These are phyloP conservation scores for Pyrrhoderma lamaoense DNA, from an alignment of 1,284 basidiomycete species.

Conservation along the genomic window DNA sequence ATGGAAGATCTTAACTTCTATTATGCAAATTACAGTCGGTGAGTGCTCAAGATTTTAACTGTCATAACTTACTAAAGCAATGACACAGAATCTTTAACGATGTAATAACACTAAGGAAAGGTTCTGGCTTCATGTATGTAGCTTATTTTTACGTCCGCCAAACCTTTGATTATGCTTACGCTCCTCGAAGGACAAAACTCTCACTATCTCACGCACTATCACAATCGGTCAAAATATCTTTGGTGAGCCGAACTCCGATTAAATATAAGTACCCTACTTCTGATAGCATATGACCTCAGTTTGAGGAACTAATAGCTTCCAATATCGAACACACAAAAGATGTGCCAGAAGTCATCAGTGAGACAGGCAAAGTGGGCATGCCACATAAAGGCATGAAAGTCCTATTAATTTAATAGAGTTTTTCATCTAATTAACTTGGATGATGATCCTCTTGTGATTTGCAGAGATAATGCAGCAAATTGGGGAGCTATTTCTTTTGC, in stretches of 20 bases:
- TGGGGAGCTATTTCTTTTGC: slow-evolving; percentile 86
- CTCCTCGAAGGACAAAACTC: slow-evolving; percentile 75
- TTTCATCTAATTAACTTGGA: neutral
- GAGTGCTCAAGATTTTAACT: slow-evolving; percentile 24
- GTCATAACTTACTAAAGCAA: slow-evolving; percentile 13
- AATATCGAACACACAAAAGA: slow-evolving; percentile 97
- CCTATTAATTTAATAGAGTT: slow-evolving; percentile 5
- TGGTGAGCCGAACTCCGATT: slow-evolving; percentile 40
- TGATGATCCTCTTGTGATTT: slow-evolving; percentile 32
- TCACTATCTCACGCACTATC: slow-evolving; percentile 91
- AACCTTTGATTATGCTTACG: slow-evolving; percentile 17
- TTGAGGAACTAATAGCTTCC: slow-evolving; percentile 87
- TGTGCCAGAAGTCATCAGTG: slow-evolving; percentile 88
- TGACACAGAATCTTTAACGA: slow-evolving; percentile 90
- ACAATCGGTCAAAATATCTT: slow-evolving; percentile 94
- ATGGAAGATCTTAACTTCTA: slow-evolving; percentile 98
- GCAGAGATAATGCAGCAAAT: slow-evolving; percentile 97
- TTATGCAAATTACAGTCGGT: slow-evolving; percentile 94
- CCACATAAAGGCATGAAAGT: slow-evolving; percentile 58
- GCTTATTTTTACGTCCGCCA: slow-evolving; percentile 16
- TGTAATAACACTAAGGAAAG: slow-evolving; percentile 91
- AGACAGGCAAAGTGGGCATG: slow-evolving; percentile 92
- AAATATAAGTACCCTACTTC: neutral
- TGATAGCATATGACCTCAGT: too few species aligned
- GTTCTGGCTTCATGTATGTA: slow-evolving; percentile 89